Evolutionary conservation across 306 rosid genomes (phyloP).

Genomic region (Sicyos baderoa): DNA sequence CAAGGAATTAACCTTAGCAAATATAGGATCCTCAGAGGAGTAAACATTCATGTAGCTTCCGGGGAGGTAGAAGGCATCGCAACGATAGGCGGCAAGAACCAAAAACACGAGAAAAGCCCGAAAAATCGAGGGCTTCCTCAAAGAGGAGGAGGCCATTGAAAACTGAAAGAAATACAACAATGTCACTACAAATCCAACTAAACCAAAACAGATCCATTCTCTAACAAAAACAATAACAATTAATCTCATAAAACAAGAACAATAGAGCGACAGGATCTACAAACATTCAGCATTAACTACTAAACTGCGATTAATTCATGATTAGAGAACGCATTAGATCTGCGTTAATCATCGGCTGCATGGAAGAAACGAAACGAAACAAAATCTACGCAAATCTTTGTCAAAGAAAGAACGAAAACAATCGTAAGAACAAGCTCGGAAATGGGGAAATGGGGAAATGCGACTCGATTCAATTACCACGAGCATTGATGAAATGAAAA

Average conservation of each 20-base stretch:
- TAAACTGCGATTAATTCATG: not conserved
- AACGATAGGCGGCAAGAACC: conserved; percentile 27
- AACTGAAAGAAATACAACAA: conserved; percentile 12
- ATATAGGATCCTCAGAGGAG: conserved; percentile 41
- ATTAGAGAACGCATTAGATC: conserved; percentile 8
- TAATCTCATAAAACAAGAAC: not conserved
- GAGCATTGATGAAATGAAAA: conserved; percentile 5
- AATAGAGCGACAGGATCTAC: not conserved
- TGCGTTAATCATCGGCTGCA: not conserved
- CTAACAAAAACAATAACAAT: not conserved
- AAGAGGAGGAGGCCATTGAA: conserved; percentile 24
- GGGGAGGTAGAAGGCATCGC: conserved; percentile 74
- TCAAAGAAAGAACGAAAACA: not conserved
- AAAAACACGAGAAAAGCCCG: conserved; percentile 21
- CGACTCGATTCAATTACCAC: not conserved
- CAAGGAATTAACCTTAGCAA: conserved; percentile 82
- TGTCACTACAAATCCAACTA: not conserved
- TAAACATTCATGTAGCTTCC: conserved; percentile 91
- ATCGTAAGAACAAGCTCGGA: no score
- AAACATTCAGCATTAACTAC: not conserved
- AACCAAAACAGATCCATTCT: not conserved
- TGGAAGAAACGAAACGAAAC: conserved; percentile 3
- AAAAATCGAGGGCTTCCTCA: conserved; percentile 21
- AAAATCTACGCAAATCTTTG: not conserved
- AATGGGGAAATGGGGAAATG: no score